Evolutionary conservation across 768 basidiomycete genomes (phyloP).

Genomic region (Boletus bicolor): DNA sequence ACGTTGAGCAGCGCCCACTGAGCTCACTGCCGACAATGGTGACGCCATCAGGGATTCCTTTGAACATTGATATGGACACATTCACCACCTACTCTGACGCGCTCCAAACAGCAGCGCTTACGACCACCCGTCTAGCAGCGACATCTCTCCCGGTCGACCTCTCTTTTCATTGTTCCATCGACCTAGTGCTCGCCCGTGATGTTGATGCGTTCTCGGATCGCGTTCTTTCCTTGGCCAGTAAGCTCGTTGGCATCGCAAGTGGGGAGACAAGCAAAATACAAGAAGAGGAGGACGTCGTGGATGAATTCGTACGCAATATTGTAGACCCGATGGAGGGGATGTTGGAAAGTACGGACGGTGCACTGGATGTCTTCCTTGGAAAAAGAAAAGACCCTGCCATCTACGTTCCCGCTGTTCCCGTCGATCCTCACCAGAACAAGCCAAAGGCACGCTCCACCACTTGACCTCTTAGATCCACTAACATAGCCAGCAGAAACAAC

Average conservation of each 20-base stretch:
- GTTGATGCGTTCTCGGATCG: conserved; percentile 68
- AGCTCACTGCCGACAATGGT: conserved; percentile 12
- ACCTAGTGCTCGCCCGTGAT: conserved; percentile 61
- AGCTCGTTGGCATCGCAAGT: conserved; percentile 52
- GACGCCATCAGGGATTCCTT: neutral
- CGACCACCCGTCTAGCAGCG: conserved; percentile 59
- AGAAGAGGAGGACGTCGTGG: conserved; percentile 78
- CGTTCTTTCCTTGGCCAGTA: conserved; percentile 65
- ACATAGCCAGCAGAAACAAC: conserved; percentile 32
- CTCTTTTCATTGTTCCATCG: conserved; percentile 86
- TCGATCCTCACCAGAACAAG: conserved; percentile 18
- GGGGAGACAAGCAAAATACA: conserved; percentile 41
- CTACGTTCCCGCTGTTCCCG: conserved; percentile 44
- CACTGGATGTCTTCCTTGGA: conserved; percentile 76
- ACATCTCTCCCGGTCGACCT: conserved; percentile 68
- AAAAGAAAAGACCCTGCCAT: conserved; percentile 65
- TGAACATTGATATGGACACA: conserved; percentile 19
- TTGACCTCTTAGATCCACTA: neutral
- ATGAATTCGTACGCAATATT: conserved; percentile 72
- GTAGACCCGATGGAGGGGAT: conserved; percentile 85
- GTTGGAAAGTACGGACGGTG: conserved; percentile 82
- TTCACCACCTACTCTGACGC: conserved; percentile 56
- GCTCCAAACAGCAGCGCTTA: conserved; percentile 60
- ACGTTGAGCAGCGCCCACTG: neutral
- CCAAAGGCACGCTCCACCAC: conserved; percentile 29